A percentile compares a stretch with the other conserved stretches of the same genome.
Conservation (phyloP, 352 stramenopile species). For the Globisporangium splendens region DNA sequence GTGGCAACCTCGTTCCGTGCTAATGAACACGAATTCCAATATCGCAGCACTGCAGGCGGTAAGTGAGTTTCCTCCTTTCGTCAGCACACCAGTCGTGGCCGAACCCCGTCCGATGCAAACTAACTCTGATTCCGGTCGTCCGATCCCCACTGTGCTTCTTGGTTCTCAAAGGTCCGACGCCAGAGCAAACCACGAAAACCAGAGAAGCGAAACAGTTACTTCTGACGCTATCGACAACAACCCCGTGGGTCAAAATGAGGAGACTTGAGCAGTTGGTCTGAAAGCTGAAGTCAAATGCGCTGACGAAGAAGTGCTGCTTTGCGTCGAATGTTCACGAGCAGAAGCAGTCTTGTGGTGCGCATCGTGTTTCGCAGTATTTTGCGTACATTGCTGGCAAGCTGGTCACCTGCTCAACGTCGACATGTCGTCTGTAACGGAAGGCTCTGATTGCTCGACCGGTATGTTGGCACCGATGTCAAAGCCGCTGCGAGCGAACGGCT, state of each 20-base stretch:
- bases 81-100: not conserved
- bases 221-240: not conserved
- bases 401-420: conserved; percentile 49
- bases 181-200: not conserved
- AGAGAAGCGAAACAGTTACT: conserved; percentile 3
- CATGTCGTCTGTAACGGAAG: conserved; percentile 14
- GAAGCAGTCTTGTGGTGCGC: conserved; percentile 57
- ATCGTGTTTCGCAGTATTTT: conserved; percentile 58
- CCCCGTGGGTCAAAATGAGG: not conserved
- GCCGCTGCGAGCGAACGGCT: conserved; percentile 20
- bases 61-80: conserved; percentile 11
- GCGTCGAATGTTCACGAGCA: conserved; percentile 27
- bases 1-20: conserved; percentile 35
- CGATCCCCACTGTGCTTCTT: not conserved
- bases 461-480: conserved; percentile 29
- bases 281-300: not conserved
- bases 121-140: conserved; percentile 9
- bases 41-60: conserved; percentile 10
- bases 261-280: not conserved
- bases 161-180: conserved; percentile 3
- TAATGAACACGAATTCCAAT: conserved; percentile 8
- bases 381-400: conserved; percentile 42
- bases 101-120: conserved; percentile 4
- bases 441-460: conserved; percentile 4
- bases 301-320: conserved; percentile 37